Conservation (phyloP, 2,329 filamentous ascomycete species). For the Aspergillus sp. region DNA sequence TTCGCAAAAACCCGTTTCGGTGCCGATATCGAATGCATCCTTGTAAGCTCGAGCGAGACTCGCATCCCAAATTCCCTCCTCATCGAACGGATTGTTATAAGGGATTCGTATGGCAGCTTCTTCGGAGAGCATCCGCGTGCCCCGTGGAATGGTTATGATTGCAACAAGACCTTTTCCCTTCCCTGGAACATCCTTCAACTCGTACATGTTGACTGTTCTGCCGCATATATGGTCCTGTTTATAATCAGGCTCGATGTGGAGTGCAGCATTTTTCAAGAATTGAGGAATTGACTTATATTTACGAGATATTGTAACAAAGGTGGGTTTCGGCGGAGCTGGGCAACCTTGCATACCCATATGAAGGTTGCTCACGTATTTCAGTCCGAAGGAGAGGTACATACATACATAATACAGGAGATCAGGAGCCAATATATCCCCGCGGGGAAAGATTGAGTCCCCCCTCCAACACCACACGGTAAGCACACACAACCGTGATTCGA, state of each 20-base stretch:
- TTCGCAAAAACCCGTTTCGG: not conserved
- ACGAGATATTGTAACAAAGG: not conserved
- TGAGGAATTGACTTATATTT: not conserved
- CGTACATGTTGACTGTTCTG: not conserved
- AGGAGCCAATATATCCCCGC: no score
- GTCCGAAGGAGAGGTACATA: no score
- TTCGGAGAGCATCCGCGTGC: not conserved
- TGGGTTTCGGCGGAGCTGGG: not conserved
- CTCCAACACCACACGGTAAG: no score
- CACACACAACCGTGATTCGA: no score
- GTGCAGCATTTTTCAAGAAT: not conserved
- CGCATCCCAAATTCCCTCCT: not conserved
- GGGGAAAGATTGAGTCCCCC: no score
- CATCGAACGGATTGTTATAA: not conserved
- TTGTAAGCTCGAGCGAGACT: not conserved
- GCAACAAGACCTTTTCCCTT: not conserved
- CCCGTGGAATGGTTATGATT: not conserved
- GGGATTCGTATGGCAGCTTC: not conserved
- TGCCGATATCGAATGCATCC: not conserved
- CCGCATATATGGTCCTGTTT: not conserved
- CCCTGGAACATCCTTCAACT: not conserved
- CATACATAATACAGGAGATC: no score
- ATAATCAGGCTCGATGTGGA: no score
- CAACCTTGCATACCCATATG: not conserved
- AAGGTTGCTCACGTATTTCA: no score